These are phyloP conservation scores for Piper betle DNA, from an alignment of 164 flowering plant species.

Conservation along the genomic window DNA sequence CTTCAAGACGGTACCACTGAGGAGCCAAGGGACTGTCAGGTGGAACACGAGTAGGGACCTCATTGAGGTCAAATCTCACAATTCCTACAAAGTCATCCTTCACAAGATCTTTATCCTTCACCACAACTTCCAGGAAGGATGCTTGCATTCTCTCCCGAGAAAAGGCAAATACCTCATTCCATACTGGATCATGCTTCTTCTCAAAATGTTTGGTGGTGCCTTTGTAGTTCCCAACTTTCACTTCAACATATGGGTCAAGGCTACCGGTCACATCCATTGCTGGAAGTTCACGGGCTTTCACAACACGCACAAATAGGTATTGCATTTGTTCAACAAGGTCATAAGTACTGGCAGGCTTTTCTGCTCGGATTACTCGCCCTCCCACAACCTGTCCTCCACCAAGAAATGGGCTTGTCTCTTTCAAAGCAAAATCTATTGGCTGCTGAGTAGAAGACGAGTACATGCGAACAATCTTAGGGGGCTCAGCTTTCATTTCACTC, in stretches of 20 bases:
- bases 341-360: constrained; percentile 68
- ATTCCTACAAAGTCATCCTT: constrained; percentile 81
- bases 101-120: constrained; percentile 78
- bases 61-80: constrained; percentile 66
- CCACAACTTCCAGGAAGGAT: constrained; percentile 56
- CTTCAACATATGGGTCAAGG: constrained; percentile 87
- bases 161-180: constrained; percentile 89
- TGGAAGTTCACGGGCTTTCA: constrained; percentile 83
- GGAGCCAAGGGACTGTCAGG: constrained; percentile 96
- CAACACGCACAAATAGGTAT: constrained; percentile 80
- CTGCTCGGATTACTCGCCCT: constrained; percentile 62
- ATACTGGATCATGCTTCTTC: constrained; percentile 60
- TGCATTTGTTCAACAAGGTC: constrained; percentile 89
- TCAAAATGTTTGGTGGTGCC: constrained; percentile 72
- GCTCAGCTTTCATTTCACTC: constrained; percentile 35
- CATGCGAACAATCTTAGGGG: constrained; percentile 49
- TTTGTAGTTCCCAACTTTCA: constrained; percentile 72
- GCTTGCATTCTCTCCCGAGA: constrained; percentile 72
- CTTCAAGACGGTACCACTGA: constrained; percentile 74
- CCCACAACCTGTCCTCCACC: constrained; percentile 87
- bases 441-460: constrained; percentile 42
- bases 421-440: constrained; percentile 68
- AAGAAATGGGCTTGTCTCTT: constrained; percentile 83
- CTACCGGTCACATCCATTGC: constrained; percentile 80
- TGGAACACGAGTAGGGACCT: constrained; percentile 74